phyloP scores from a whole-genome alignment of 352 stramenopile species.

The Pythium dissotocum region DNA sequence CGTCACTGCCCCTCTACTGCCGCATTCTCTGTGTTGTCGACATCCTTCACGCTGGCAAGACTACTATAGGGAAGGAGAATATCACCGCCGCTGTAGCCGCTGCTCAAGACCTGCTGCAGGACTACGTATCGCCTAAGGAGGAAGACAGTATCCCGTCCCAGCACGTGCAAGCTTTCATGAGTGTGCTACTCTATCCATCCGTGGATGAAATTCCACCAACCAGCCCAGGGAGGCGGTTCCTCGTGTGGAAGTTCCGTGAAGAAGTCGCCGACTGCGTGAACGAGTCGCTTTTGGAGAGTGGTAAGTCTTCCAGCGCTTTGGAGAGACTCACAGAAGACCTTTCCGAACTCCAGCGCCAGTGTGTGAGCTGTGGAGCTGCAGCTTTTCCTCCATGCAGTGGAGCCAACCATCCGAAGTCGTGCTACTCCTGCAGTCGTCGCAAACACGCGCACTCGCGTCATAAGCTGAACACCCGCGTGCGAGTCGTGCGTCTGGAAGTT shows the following conservation, averaged over 20 bases:
- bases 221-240: constrained; percentile 10
- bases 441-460: not conserved
- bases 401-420: not conserved
- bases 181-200: constrained; percentile 17
- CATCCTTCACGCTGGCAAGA: constrained; percentile 1
- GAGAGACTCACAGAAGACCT: constrained; percentile 19
- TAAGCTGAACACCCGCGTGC: not conserved
- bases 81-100: not conserved
- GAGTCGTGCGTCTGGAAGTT: not conserved
- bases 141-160: not conserved
- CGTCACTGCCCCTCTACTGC: constrained; percentile 11
- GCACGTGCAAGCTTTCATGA: constrained; percentile 17
- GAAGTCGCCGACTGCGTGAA: constrained; percentile 23
- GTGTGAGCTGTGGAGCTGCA: constrained; percentile 10
- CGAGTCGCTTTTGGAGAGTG: not conserved
- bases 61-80: not conserved
- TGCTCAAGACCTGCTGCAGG: constrained; percentile 9
- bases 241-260: constrained; percentile 22
- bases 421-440: not conserved
- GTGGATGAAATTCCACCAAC: constrained; percentile 3
- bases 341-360: constrained; percentile 13
- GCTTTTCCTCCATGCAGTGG: constrained; percentile 6
- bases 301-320: not conserved
- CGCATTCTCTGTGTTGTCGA: constrained; percentile 18
- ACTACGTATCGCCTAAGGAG: constrained; percentile 1